Base-by-base conservation (phyloP, 495 filamentous ascomycete species). In the Cryomyces minteri region DNA sequence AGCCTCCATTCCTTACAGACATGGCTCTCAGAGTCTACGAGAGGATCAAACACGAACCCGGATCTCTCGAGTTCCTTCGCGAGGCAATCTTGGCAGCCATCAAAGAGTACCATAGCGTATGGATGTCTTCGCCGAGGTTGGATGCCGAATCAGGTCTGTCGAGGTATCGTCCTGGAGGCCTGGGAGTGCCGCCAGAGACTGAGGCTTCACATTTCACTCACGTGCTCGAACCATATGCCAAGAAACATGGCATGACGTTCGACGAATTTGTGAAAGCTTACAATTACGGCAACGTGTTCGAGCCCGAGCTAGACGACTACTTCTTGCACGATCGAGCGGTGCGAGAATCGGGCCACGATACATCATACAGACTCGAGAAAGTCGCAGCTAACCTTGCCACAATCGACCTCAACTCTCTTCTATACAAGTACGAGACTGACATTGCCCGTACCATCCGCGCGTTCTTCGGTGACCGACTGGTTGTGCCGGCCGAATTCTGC, bases 321-420 rank as follows among this genome's bases (percentile, higher is more conserved):
- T 96, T 94, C 66, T 64, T 92, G 53, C 90, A 98, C 57, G 92
- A 98, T 58, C 77, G 92, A 41, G 85, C 84, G 5, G 85, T 95
- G 18, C 79, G 90, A 40, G 90, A 96, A 57, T 94, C 87, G n/a
- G 90, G 90, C 18, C 90, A 98, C 57, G 90, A 98, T 59, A 96
- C 87, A 5, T 80, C 82, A 29, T 95, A 95, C 59, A 83, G 90
- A 28, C 68, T 98, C 0, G 90, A 95, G 60, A 76, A 78, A 12
- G 72, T 90, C 25, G 87, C 81, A 54, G 90, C 82, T 10, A 74
- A 95, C 55, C 67, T 96, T 28, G 90, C 86, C 12, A 96, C 90
- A 1, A 82, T 96, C 30, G 90, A 98, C 55, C 69, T 95, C 33
- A 95, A 96, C 62, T 84, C 86, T 30, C 67, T 93, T 6, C 67